These are phyloP conservation scores for Sphaceloma murrayae DNA, from an alignment of 2,329 filamentous ascomycete species.

Conservation along the genomic window DNA sequence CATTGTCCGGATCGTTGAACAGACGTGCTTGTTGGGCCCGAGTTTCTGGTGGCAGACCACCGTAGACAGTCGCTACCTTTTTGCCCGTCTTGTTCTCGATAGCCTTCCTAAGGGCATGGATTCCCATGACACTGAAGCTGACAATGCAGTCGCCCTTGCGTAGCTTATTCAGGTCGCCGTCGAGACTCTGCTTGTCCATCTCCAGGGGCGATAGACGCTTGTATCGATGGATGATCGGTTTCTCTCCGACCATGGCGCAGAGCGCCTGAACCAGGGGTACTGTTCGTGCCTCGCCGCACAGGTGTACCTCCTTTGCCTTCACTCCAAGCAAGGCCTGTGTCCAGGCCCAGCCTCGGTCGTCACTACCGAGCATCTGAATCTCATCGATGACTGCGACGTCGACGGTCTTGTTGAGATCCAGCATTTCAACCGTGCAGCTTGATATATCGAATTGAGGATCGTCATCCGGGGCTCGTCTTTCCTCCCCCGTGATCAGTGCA, in stretches of 20 bases:
- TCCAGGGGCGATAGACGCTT: conserved; percentile 70
- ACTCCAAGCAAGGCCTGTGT: conserved; percentile 81
- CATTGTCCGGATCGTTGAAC: conserved; percentile 92
- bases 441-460: conserved; percentile 48
- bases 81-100: conserved; percentile 69
- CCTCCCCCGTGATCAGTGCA: conserved; percentile 82
- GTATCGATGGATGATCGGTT: conserved; percentile 72
- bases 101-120: conserved; percentile 68
- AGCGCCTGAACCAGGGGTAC: conserved; percentile 70
- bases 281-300: conserved; percentile 81
- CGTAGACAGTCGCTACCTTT: conserved; percentile 88
- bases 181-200: conserved; percentile 54
- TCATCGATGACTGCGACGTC: conserved; percentile 97
- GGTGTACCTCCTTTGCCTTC: conserved; percentile 77
- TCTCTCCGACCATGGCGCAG: conserved; percentile 70
- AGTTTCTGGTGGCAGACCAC: conserved; percentile 82
- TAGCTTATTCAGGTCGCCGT: conserved; percentile 55
- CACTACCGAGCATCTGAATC: conserved; percentile 89
- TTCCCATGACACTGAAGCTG: conserved; percentile 69
- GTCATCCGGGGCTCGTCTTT: conserved; percentile 51
- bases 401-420: conserved; percentile 48
- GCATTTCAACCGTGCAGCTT: conserved; percentile 94
- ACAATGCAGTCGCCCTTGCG: conserved; percentile 88
- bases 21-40: conserved; percentile 80
- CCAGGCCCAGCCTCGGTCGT: conserved; percentile 84